phyloP scores from a whole-genome alignment of 768 basidiomycete genomes.

The Tulasnella sp. region DNA sequence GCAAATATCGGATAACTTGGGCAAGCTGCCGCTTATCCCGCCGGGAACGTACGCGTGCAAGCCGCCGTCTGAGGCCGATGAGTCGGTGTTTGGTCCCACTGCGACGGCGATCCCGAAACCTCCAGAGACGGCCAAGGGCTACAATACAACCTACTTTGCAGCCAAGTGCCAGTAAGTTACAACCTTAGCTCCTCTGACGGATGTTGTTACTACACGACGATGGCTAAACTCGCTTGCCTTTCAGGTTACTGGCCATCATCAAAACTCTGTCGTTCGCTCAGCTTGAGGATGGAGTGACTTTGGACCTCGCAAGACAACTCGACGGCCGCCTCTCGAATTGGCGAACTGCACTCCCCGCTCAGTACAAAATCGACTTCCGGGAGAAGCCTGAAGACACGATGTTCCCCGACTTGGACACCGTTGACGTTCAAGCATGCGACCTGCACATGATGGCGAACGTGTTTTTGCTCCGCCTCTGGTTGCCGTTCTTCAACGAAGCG shows the following conservation, averaged over 20 bases:
- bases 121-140: constrained; percentile 13
- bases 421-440: constrained; percentile 53
- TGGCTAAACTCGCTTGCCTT: no score
- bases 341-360: constrained; percentile 49
- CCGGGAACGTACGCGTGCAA: constrained; percentile 51
- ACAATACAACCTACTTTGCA: constrained; percentile 49
- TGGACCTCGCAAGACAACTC: constrained; percentile 59
- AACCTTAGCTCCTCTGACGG: no score
- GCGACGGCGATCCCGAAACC: constrained; percentile 48
- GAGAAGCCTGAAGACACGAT: constrained; percentile 35
- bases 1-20: constrained; percentile 65
- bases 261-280: constrained; percentile 39
- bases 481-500: constrained; percentile 57
- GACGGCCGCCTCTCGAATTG: constrained; percentile 57
- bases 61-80: constrained; percentile 56
- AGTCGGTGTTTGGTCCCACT: constrained; percentile 49
- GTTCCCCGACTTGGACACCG: constrained; percentile 38
- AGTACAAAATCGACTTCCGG: constrained; percentile 46
- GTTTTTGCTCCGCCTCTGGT: constrained; percentile 59
- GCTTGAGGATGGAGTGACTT: constrained; percentile 40
- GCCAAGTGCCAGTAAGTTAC: constrained; percentile 63
- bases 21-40: constrained; percentile 59
- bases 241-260: constrained; percentile 52
- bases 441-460: constrained; percentile 58
- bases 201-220: no score